phyloP scores from a whole-genome alignment of 2,329 filamentous ascomycete genomes.

The Ceratocystis cacaofunesta region DNA sequence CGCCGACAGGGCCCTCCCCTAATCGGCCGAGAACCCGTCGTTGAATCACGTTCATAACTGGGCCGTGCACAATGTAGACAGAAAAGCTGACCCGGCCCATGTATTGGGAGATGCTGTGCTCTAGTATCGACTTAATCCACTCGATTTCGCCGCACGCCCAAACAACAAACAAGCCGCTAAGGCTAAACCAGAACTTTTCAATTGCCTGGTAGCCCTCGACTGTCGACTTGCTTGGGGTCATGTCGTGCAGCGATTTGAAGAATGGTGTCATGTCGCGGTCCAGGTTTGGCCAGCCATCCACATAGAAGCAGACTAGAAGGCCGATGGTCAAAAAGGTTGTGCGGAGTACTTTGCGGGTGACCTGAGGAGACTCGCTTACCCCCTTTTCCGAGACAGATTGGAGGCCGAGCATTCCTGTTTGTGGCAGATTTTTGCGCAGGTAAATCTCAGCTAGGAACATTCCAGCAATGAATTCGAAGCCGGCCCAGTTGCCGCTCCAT shows the following conservation, averaged over 20 bases:
- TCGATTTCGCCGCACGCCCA: slow-evolving; percentile 33
- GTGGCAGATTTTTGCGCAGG: slow-evolving; percentile 24
- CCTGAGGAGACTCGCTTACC: background rate
- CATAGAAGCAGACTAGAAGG: slow-evolving; percentile 24
- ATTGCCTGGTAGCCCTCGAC: slow-evolving; percentile 33
- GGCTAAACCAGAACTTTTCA: slow-evolving; percentile 39
- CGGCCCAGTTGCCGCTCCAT: slow-evolving; percentile 15
- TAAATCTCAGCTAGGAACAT: slow-evolving; percentile 42
- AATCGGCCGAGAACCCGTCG: slow-evolving; percentile 8
- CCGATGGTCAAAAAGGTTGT: slow-evolving; percentile 8
- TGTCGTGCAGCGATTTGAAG: slow-evolving; percentile 35
- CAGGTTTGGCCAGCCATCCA: slow-evolving; percentile 16
- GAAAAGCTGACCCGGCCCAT: slow-evolving; percentile 46
- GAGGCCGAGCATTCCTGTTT: slow-evolving; percentile 7
- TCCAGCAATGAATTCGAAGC: slow-evolving; percentile 33
- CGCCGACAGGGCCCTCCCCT: slow-evolving; percentile 11
- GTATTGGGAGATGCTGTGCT: slow-evolving; percentile 37
- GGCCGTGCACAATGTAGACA: slow-evolving; percentile 42
- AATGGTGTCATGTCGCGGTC: slow-evolving; percentile 16
- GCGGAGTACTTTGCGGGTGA: background rate
- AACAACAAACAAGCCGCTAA: slow-evolving; percentile 39
- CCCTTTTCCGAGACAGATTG: slow-evolving; percentile 1
- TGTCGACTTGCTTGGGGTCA: slow-evolving; percentile 32
- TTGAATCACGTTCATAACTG: slow-evolving; percentile 16
- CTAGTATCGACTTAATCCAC: slow-evolving; percentile 37